Base-by-base conservation (phyloP, 768 basidiomycete genomes). In the Termitomyces sp. region DNA sequence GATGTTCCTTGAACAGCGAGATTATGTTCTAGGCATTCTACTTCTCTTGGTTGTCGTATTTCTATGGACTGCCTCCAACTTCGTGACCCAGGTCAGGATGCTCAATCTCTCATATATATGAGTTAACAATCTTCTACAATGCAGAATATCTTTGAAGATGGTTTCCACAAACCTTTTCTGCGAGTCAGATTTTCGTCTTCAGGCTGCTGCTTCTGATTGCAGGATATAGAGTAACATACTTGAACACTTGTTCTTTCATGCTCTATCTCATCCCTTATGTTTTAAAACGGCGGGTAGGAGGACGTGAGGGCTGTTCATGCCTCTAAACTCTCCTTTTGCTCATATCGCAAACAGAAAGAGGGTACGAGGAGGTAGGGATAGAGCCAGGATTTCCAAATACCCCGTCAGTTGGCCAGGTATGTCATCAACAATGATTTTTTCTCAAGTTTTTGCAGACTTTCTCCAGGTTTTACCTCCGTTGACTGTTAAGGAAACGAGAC, bases 131-230 rank as follows among this genome's bases (percentile, higher is more conserved):
- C 45, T 30, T 12, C 17, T 11, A 30, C 37, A 24, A 40, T 53
- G 17, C 56, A 82, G 83, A 73, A 77, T 55, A 64, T 82, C 26
- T 81, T 78, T 58, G 68, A 77, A 45, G 74, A 69, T 37, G 92
- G 90, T 42, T 96, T 85, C 62, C 81, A 87, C 66, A 98, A 97
- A 64, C 93, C 93, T 9, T 98, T 96, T 70, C 74, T 94, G 94
- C 76, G 54, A 60, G 73, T 63, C 22, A 43, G 35, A 30, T 7
- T 42, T n/a, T 42, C 10, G 4, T 10, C 28, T 44, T 48, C 40
- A 45, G 41, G 56, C n/a, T n/a, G 22, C 30, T 45, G n/a, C 42
- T 40, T 40, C 49, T 40, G 22, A 41, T 26, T n/a, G 12, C 8
- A 24, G 15, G n/a, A 34, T 51, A 43, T 55, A 90, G 90, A 55